These are phyloP conservation scores for Dothidotthia symphoricarpi DNA, from an alignment of 2,329 filamentous ascomycete species.

Conservation along the genomic window DNA sequence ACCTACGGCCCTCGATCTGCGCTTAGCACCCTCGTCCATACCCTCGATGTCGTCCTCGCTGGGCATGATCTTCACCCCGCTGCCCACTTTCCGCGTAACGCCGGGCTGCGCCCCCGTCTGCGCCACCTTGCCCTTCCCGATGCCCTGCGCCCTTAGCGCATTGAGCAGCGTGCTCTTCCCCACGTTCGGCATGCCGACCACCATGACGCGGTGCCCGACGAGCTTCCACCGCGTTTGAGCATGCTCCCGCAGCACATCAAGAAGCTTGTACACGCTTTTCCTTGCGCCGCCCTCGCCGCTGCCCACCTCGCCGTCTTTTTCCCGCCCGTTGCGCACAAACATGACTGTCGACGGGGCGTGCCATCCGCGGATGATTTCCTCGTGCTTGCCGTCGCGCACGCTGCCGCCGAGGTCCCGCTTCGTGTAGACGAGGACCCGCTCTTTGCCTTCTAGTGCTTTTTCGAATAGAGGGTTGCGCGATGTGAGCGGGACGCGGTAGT, in stretches of 20 bases:
- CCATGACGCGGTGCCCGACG: constrained; percentile 78
- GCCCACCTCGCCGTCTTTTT: constrained; percentile 4
- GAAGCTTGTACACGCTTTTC: constrained; percentile 39
- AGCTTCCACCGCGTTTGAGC: constrained; percentile 58
- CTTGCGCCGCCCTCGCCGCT: constrained; percentile 21
- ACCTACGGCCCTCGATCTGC: constrained; percentile 35
- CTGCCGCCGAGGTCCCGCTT: constrained; percentile 63
- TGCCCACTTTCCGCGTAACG: constrained; percentile 80
- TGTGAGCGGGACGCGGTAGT: constrained; percentile 85
- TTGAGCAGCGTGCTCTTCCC: constrained; percentile 97
- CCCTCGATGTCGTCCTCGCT: constrained; percentile 49
- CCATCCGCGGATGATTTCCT: constrained; percentile 55
- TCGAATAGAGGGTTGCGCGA: constrained; percentile 91
- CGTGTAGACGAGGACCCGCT: constrained; percentile 84
- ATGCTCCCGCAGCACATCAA: constrained; percentile 53
- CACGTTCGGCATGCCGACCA: constrained; percentile 97
- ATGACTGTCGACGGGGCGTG: constrained; percentile 53
- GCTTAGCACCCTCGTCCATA: constrained; percentile 14
- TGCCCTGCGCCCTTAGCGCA: constrained; percentile 68
- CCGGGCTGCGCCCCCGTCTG: constrained; percentile 84
- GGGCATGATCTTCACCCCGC: constrained; percentile 73
- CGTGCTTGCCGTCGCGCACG: constrained; percentile 38
- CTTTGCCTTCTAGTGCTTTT: constrained; percentile 66
- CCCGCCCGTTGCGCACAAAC: constrained; percentile 49
- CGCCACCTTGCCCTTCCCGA: constrained; percentile 68